Evolutionary conservation across 192 early-diverging fungal genomes (phyloP), one percentile per base, ranked within the genome.

Genomic region (Linderina pennispora): DNA sequence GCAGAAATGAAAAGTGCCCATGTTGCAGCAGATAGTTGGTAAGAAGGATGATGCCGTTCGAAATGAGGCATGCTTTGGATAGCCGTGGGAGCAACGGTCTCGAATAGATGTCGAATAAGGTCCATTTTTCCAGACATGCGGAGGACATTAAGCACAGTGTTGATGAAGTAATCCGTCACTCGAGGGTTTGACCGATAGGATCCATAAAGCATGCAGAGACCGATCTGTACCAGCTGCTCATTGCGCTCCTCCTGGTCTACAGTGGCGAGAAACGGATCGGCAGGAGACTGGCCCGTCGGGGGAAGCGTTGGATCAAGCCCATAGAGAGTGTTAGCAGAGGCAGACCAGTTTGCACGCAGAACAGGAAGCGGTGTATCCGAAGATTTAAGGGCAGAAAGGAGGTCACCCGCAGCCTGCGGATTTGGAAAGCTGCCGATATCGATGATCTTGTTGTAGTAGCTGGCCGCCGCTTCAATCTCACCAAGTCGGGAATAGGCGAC

Each of bases 191-290:
- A 26, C 62, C 44, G 31, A 47, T n/a, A 4, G n/a, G n/a, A n/a
- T n/a, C 58, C 24, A 17, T 63, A 70, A 3, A 63, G 52, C 55
- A 70, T 70, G 23, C 51, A 31, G 23, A 70, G 36, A 8, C 67
- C 67, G 17, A 55, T 58, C 23, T 52, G 48, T 4, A 55, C 67
- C 11, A 70, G 59, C 51, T 59, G 40, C 19, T 35, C 15, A 17
- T 19, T 40, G 15, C 54, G 52, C 23, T 55, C 42, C 6, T 8
- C 41, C 5, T 18, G 18, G 15, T 23, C 41, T 8, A 31, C 22
- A 5, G 60, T 34, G 8, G 48, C 44, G 34, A 70, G 34, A 23
- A 58, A 50, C 32, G 7, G 35, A 32, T 70, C 67, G 2, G 40
- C 15, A 0, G 55, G 43, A 13, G 43, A 43, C 1, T 43, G 35